Percentiles rank a stretch among this genome's conserved stretches.
phyloP scores from a whole-genome alignment of 768 basidiomycete species.

The Mrakia frigida region DNA sequence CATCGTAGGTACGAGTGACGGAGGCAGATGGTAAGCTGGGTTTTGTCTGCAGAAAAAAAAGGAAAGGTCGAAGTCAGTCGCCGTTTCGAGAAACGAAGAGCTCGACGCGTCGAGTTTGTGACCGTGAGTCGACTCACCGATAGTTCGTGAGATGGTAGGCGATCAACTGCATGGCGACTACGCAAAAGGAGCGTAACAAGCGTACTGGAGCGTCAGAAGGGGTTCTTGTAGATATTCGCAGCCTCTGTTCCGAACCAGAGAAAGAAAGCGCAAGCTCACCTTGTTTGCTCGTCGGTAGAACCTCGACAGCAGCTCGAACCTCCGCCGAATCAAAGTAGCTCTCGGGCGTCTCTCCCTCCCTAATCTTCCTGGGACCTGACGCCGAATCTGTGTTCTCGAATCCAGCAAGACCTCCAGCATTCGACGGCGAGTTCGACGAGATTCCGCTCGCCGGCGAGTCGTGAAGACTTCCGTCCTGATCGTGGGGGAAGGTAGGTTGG shows the following conservation, averaged over 20 bases:
- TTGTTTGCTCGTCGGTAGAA: slow-evolving; percentile 17
- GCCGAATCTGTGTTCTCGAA: not conserved
- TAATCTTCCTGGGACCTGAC: not conserved
- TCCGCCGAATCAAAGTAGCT: slow-evolving; percentile 17
- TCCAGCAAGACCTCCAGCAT: not conserved
- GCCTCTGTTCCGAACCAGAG: no score
- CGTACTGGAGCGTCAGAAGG: no score
- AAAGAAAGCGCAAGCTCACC: not conserved
- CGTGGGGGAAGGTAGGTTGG: slow-evolving; percentile 5
- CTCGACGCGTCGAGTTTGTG: not conserved
- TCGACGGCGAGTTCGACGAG: not conserved
- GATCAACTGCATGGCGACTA: slow-evolving; percentile 1
- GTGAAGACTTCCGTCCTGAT: not conserved
- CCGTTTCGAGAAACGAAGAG: no score
- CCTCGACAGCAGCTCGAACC: slow-evolving; percentile 2
- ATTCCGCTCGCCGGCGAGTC: not conserved
- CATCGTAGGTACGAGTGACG: slow-evolving; percentile 25
- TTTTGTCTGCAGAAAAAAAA: slow-evolving; percentile 1
- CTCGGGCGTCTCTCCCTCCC: not conserved
- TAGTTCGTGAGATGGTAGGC: slow-evolving; percentile 25
- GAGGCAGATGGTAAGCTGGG: slow-evolving; percentile 26
- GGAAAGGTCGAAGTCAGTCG: not conserved
- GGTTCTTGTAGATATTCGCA: no score
- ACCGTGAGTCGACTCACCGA: slow-evolving; percentile 1
- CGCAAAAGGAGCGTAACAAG: not conserved